phyloP scores from a whole-genome alignment of 345 rosid species.

The Dipteronia dyeriana region DNA sequence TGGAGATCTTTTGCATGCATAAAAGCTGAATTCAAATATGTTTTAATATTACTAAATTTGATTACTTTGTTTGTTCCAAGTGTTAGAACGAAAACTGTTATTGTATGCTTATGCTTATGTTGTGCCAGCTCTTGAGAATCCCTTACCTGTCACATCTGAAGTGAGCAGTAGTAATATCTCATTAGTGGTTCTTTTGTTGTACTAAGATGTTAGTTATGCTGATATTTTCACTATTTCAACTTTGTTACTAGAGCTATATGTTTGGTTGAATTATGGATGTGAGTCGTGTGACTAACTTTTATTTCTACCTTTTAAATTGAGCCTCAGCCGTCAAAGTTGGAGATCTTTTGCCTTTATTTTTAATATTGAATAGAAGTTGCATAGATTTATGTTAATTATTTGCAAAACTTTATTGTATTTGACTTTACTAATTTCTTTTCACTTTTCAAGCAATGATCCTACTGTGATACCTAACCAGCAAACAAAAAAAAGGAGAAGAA shows the following conservation, averaged over 20 bases:
- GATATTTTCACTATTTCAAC: not conserved
- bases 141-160: not conserved
- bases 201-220: not conserved
- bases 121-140: not conserved
- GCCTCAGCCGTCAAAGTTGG: not conserved
- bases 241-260: not conserved
- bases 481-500: conserved; percentile 83
- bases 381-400: not conserved
- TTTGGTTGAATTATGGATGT: not conserved
- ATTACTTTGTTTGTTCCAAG: not conserved
- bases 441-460: conserved; percentile 54
- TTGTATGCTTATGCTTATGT: not conserved
- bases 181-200: not conserved
- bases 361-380: not conserved
- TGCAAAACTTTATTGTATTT: not conserved
- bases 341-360: not conserved
- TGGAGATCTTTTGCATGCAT: not conserved
- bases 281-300: not conserved
- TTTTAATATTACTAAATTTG: too few relatives aligned
- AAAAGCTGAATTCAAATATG: not conserved
- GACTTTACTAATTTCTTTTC: conserved; percentile 24
- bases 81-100: not conserved
- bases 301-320: not conserved
- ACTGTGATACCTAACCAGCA: conserved; percentile 53
- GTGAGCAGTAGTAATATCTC: not conserved